Conservation (phyloP, 805 yeast genomes). For the Trichomonascus vanleenenianus region DNA sequence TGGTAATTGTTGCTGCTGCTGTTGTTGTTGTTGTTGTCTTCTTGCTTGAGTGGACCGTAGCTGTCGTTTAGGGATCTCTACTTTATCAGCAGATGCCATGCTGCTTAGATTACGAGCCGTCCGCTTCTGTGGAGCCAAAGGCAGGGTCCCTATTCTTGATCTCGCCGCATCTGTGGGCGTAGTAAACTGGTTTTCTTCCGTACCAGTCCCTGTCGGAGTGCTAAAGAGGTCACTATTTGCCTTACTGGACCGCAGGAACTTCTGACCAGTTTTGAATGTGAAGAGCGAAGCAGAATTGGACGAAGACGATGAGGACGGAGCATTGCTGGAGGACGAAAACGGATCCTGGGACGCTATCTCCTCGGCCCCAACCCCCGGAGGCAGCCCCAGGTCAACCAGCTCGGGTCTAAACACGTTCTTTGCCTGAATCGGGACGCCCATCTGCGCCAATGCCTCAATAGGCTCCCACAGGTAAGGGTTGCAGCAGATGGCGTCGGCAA, state of each 20-base stretch:
- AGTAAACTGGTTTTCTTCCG: constrained; percentile 4
- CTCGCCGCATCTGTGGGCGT: constrained; percentile 12
- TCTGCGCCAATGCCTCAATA: constrained; percentile 59
- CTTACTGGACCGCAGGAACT: constrained; percentile 5
- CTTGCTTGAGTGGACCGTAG: background rate
- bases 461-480: constrained; percentile 88
- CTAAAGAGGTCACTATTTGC: background rate
- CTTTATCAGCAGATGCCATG: background rate
- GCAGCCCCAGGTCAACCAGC: constrained; percentile 1
- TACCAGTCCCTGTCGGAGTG: constrained; percentile 4
- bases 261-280: constrained; percentile 14
- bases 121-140: constrained; percentile 20
- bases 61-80: background rate
- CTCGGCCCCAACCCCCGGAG: background rate
- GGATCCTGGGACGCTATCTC: constrained; percentile 6
- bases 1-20: too few relatives aligned
- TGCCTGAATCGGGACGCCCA: constrained; percentile 64
- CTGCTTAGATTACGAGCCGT: constrained; percentile 10
- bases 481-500: constrained; percentile 57
- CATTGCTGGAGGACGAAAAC: constrained; percentile 3
- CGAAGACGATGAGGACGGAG: too few relatives aligned
- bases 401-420: constrained; percentile 28
- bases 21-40: too few relatives aligned
- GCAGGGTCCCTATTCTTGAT: constrained; percentile 5
- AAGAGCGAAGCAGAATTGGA: background rate